phyloP scores from a whole-genome alignment of 192 early-diverging fungal species.

The Backusella tuberculispora region DNA sequence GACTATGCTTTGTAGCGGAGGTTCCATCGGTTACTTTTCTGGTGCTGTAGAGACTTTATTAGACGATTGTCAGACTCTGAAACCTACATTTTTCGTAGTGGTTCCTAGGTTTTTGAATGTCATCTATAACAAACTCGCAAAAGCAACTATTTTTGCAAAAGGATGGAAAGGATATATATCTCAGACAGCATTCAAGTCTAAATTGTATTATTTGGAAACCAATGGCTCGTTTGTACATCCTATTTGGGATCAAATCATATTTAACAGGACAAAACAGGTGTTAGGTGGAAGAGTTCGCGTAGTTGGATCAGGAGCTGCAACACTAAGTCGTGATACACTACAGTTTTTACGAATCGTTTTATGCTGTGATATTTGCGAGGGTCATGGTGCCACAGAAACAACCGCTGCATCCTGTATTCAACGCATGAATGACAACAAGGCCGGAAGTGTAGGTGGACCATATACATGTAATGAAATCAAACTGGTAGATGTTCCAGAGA shows the following conservation, averaged over 20 bases:
- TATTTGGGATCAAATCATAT: slow-evolving; percentile 89
- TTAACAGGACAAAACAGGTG: slow-evolving; percentile 68
- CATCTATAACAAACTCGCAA: slow-evolving; percentile 78
- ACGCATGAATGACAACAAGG: slow-evolving; percentile 58
- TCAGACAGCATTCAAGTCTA: slow-evolving; percentile 58
- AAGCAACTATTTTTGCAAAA: slow-evolving; percentile 58
- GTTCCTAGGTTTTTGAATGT: slow-evolving; percentile 90
- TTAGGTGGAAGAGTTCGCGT: slow-evolving; percentile 80
- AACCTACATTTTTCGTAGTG: slow-evolving; percentile 80
- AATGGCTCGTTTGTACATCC: slow-evolving; percentile 68
- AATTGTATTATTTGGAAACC: slow-evolving; percentile 64
- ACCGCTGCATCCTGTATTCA: slow-evolving; percentile 60
- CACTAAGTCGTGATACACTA: slow-evolving; percentile 77
- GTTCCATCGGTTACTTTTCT: slow-evolving; percentile 75
- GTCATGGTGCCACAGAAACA: slow-evolving; percentile 88
- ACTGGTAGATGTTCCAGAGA: slow-evolving; percentile 88
- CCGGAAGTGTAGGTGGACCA: slow-evolving; percentile 80
- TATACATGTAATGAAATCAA: slow-evolving; percentile 81
- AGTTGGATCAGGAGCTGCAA: slow-evolving; percentile 85
- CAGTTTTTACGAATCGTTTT: slow-evolving; percentile 84
- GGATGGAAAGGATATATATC: slow-evolving; percentile 63
- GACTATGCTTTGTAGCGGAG: slow-evolving; percentile 57
- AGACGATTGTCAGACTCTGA: slow-evolving; percentile 79
- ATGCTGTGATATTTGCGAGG: slow-evolving; percentile 76
- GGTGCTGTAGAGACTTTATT: slow-evolving; percentile 72